These are phyloP conservation scores for Primulina huaijiensis DNA, from an alignment of 257 asterid species.

Conservation along the genomic window DNA sequence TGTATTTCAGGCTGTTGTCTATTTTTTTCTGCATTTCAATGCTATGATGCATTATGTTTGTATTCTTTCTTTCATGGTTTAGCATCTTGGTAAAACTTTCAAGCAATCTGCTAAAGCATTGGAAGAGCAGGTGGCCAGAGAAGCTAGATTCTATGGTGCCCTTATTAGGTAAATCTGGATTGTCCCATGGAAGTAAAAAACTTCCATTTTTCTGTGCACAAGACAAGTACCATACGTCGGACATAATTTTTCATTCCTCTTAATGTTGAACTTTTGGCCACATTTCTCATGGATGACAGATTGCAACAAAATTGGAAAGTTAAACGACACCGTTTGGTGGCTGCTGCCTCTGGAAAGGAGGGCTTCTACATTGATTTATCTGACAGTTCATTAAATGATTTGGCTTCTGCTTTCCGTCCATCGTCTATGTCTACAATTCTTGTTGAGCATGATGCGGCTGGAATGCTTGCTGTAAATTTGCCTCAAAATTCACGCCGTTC, in stretches of 20 bases:
- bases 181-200: conserved; percentile 12
- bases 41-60: conserved; percentile 15
- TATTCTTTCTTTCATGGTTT: conserved; percentile 17
- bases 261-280: conserved; percentile 16
- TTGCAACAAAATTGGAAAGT: conserved; percentile 98
- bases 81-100: conserved; percentile 93
- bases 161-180: conserved; percentile 63
- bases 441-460: conserved; percentile 87
- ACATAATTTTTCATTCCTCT: neutral
- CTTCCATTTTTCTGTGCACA: conserved; percentile 9
- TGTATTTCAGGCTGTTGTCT: conserved; percentile 6
- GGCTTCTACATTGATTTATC: conserved; percentile 88
- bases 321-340: conserved; percentile 78
- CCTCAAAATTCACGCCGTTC: conserved; percentile 68
- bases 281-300: conserved; percentile 44
- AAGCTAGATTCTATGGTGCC: conserved; percentile 98
- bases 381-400: conserved; percentile 81
- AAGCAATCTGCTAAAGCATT: conserved; percentile 91
- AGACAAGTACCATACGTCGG: conserved; percentile 2
- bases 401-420: conserved; percentile 68
- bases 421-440: conserved; percentile 73
- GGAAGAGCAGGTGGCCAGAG: conserved; percentile 81
- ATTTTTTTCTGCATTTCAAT: conserved; percentile 14
- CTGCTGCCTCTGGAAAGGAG: conserved; percentile 95
- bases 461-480: conserved; percentile 90